Base-by-base conservation (phyloP, 2,329 filamentous ascomycete species). In the Monosporascus cannonballus region DNA sequence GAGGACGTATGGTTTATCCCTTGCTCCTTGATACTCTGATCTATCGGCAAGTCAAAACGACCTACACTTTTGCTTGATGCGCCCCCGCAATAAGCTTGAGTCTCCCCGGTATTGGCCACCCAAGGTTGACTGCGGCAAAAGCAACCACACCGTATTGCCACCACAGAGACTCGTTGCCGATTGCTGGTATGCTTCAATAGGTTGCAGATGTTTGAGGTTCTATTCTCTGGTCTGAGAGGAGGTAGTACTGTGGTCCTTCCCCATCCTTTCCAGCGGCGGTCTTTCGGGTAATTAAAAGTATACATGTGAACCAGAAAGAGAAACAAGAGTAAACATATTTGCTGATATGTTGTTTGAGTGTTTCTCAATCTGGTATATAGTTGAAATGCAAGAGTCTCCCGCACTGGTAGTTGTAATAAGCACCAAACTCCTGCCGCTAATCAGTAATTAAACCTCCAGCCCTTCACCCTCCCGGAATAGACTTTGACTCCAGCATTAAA, bases 341-440 rank as follows among this genome's bases (percentile, higher is more conserved):
- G 55, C 50, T 56, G 56, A 5, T 4, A 34, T 30, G 4, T 41
- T 56, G 51, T 56, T 51, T 55, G 39, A 30, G 37, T 50, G 54
- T 54, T 55, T 58, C 56, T 56, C 57, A 58, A 58, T 59, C 50
- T 59, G 56, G 51, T 59, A 58, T 55, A 52, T 51, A 58, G 41
- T 52, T 14, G 39, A 42, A 42, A 42, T 42, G 8, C 4, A 24
- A 42, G 51, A 45, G 27, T 20, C 27, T 38, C 48, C 27, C 44
- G 45, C 47, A 51, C n/a, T 22, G 50, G 51, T 41, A 37, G 37
- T 36, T 37, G 46, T 51, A 51, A 49, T 15, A 55, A 51, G 52
- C 49, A 42, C 56, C 56, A 53, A 47, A 56, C 56, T 52, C 57
- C 57, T 37, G 27, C 18, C 39, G 18, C 24, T 3, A 42, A 14